These are phyloP conservation scores for Glycyrrhiza uralensis DNA, from an alignment of 306 rosid genomes.

Conservation along the genomic window DNA sequence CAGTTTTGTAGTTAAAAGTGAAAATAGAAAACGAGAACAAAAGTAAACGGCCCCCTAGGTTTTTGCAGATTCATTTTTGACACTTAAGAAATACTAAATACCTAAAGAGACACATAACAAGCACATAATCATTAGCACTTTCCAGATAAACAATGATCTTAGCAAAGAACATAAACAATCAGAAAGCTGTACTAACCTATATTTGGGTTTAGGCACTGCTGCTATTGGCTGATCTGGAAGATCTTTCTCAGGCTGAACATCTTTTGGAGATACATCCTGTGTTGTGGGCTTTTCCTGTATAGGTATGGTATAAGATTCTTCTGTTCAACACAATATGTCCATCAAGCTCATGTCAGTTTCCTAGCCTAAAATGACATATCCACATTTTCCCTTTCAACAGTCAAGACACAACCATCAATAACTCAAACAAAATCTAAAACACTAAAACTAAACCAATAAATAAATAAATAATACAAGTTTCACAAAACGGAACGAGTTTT, in stretches of 20 bases:
- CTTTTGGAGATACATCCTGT: constrained; percentile 24
- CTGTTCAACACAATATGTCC: constrained; percentile 42
- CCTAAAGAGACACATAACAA: background rate
- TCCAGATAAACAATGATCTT: background rate
- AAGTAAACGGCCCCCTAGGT: too few species aligned
- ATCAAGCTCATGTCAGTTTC: constrained; percentile 23
- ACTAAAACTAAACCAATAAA: background rate
- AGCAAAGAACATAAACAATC: background rate
- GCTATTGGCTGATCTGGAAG: constrained; percentile 28
- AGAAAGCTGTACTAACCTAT: constrained; percentile 45
- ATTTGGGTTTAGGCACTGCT: constrained; percentile 58
- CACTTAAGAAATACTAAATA: background rate
- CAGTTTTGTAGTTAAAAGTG: too few species aligned
- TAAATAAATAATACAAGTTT: background rate
- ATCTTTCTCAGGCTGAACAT: constrained; percentile 31
- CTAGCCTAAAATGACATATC: background rate
- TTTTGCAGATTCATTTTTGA: background rate
- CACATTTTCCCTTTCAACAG: background rate
- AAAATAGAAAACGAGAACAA: too few species aligned
- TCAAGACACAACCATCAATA: background rate
- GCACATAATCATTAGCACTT: background rate
- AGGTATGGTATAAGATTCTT: constrained; percentile 46
- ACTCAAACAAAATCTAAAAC: background rate
- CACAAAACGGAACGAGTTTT: background rate
- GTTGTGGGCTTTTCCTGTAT: constrained; percentile 33